A percentile compares a stretch with the other conserved stretches of the same genome.
Conservation (phyloP, 306 rosid species). For the Bauhinia variegata region DNA sequence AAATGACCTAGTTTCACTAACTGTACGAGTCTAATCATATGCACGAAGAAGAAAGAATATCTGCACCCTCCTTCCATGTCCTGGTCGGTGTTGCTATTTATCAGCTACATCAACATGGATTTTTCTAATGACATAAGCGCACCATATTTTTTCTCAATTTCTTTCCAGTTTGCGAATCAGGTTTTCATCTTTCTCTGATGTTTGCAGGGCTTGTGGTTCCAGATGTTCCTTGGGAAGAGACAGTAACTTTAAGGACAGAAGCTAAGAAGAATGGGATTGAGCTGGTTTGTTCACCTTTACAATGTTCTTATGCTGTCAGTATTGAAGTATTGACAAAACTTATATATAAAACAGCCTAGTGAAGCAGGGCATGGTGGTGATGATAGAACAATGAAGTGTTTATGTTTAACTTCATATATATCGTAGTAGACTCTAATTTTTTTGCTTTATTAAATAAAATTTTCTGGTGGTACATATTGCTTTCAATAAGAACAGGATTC, state of each 20-base stretch:
- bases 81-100: no score
- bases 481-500: no score
- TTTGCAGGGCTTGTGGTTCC: slow-evolving; percentile 89
- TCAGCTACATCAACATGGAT: background rate
- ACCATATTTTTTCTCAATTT: background rate
- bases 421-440: slow-evolving; percentile 16
- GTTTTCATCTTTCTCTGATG: slow-evolving; percentile 12
- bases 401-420: slow-evolving; percentile 8
- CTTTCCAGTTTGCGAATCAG: slow-evolving; percentile 10
- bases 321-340: background rate
- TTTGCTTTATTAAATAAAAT: background rate
- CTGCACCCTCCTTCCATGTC: slow-evolving; percentile 25
- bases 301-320: slow-evolving; percentile 11
- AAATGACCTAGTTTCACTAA: slow-evolving; percentile 7
- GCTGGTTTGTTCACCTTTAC: slow-evolving; percentile 59
- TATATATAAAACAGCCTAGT: slow-evolving; percentile 8
- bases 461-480: background rate
- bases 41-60: slow-evolving; percentile 16
- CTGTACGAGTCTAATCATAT: no score
- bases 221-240: slow-evolving; percentile 92
- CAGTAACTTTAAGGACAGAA: slow-evolving; percentile 65
- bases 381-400: slow-evolving; percentile 28
- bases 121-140: slow-evolving; percentile 3
- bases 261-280: slow-evolving; percentile 77
- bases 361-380: slow-evolving; percentile 9